These are phyloP conservation scores for Phytophthora boehmeriae DNA, from an alignment of 352 stramenopile species.

Conservation along the genomic window DNA sequence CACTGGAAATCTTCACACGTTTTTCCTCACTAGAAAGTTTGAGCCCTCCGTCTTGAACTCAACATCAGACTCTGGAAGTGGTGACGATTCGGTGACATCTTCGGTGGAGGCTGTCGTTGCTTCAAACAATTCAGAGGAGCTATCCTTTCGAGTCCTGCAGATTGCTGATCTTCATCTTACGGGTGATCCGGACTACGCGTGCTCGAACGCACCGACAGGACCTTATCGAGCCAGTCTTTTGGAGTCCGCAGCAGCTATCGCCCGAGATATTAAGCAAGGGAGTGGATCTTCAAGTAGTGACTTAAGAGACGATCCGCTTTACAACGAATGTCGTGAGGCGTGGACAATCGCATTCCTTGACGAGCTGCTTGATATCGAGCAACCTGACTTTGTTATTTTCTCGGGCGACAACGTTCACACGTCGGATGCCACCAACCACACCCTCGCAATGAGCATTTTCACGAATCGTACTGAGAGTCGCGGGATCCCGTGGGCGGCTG, in stretches of 20 bases:
- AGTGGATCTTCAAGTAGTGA: constrained; percentile 29
- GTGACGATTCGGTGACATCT: constrained; percentile 27
- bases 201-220: constrained; percentile 27
- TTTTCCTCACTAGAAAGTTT: constrained; percentile 28
- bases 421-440: constrained; percentile 22
- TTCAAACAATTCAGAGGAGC: constrained; percentile 15
- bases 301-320: constrained; percentile 27
- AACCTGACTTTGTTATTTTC: constrained; percentile 73
- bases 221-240: constrained; percentile 30
- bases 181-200: constrained; percentile 40
- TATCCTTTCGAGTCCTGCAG: constrained; percentile 72
- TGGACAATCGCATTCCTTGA: constrained; percentile 58
- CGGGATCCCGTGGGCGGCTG: constrained; percentile 55
- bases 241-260: constrained; percentile 31
- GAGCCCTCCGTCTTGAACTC: constrained; percentile 23
- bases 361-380: constrained; percentile 58
- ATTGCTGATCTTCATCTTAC: constrained; percentile 72
- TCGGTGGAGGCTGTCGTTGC: constrained; percentile 27
- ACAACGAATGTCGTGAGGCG: constrained; percentile 47
- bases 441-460: constrained; percentile 43
- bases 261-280: constrained; percentile 23
- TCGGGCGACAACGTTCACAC: constrained; percentile 67
- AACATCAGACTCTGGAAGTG: not conserved
- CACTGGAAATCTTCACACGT: constrained; percentile 22
- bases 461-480: constrained; percentile 40